phyloP scores from a whole-genome alignment of 2,329 filamentous ascomycete species.

The Colletotrichum ledebouriae region DNA sequence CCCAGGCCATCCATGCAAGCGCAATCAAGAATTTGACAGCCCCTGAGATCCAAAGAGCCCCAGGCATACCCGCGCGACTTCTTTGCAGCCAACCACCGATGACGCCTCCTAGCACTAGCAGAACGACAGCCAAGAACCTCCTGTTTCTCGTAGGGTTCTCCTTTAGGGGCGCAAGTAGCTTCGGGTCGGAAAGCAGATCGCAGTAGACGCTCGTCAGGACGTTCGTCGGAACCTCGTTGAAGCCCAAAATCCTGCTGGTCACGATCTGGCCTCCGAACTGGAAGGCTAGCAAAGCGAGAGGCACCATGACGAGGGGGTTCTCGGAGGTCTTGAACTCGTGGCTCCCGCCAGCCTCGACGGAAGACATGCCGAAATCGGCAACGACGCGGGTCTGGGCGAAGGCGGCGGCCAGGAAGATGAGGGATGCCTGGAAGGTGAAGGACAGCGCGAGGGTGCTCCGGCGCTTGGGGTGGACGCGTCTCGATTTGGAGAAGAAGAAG shows the following conservation, averaged over 20 bases:
- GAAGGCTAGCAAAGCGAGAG: conserved; percentile 64
- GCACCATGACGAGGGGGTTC: conserved; percentile 59
- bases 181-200: conserved; percentile 65
- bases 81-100: conserved; percentile 63
- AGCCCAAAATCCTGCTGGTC: conserved; percentile 61
- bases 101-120: conserved; percentile 62
- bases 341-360: conserved; percentile 37
- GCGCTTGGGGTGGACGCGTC: conserved; percentile 52
- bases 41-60: conserved; percentile 60
- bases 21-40: conserved; percentile 59
- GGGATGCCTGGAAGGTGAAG: conserved; percentile 65
- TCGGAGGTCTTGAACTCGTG: conserved; percentile 44
- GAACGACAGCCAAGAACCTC: conserved; percentile 58
- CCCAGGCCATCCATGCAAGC: conserved; percentile 53
- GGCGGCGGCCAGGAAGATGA: conserved; percentile 66
- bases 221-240: conserved; percentile 67
- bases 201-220: conserved; percentile 69
- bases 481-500: conserved; percentile 57
- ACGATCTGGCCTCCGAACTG: conserved; percentile 68
- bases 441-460: conserved; percentile 60
- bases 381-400: conserved; percentile 63
- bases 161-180: conserved; percentile 55
- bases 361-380: conserved; percentile 55
- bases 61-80: conserved; percentile 55
- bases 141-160: conserved; percentile 65